Percentiles rank a stretch among this genome's conserved stretches.
These are phyloP conservation scores for Lyophyllum semitale DNA, from an alignment of 768 basidiomycete genomes.

Conservation along the genomic window DNA sequence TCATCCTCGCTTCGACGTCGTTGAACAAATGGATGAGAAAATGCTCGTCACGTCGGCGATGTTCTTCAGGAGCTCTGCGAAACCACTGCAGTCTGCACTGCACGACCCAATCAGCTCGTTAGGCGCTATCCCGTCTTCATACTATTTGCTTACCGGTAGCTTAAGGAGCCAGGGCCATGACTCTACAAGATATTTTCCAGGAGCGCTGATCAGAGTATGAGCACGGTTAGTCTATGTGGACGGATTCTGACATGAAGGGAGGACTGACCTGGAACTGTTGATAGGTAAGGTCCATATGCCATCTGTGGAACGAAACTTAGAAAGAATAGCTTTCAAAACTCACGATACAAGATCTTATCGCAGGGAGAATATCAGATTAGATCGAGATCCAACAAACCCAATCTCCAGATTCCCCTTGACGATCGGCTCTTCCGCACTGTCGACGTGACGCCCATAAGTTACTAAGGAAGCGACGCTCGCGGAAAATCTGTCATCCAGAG, in stretches of 20 bases:
- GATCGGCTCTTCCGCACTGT: slow-evolving; percentile 47
- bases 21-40: slow-evolving; percentile 41
- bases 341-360: no score
- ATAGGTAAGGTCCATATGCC: no score
- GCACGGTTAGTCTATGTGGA: no score
- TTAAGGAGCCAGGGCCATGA: slow-evolving; percentile 50
- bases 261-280: no score
- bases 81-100: slow-evolving; percentile 53
- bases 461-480: slow-evolving; percentile 47
- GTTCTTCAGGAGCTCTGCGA: slow-evolving; percentile 39
- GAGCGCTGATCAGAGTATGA: no score
- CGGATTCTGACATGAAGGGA: no score
- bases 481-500: slow-evolving; percentile 37
- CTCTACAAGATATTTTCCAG: slow-evolving; percentile 51
- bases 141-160: slow-evolving; percentile 33
- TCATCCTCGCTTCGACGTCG: slow-evolving; percentile 45
- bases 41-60: slow-evolving; percentile 37
- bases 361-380: no score
- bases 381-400: no score
- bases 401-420: slow-evolving; percentile 46
- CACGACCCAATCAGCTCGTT: no score
- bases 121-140: background rate
- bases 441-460: slow-evolving; percentile 43
- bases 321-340: no score
- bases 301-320: no score